Evolutionary conservation across 2,329 filamentous ascomycete genomes (phyloP), one percentile per base, ranked within the genome.

Genomic region (Arthroderma uncinatum): DNA sequence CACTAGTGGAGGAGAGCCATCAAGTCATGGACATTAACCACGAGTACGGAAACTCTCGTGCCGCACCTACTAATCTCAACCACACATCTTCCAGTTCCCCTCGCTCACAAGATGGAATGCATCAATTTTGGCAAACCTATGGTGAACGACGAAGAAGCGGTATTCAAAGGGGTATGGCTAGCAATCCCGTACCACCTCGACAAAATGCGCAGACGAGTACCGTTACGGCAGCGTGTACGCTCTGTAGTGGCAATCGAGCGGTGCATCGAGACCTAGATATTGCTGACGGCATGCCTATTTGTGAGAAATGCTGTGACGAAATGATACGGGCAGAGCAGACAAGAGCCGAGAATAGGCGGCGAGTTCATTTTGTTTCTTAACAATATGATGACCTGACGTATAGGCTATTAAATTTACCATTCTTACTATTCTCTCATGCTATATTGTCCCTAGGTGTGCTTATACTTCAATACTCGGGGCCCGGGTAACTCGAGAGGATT

Each of bases 231-330:
- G 19, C 40, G 8, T 59, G 58, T 28, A 33, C 39, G 12, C n/a
- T 54, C 7, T 59, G 58, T 14, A 16, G 16, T 40, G 23, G 8
- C 4, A 54, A 19, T 9, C 25, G 25, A 40, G 55, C 55, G 5
- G 34, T 54, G 3, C 53, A 30, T 16, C 54, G 55, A 40, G 39
- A 57, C 37, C 54, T 37, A 30, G n/a, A 23, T 10, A 36, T 57
- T 12, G 55, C 47, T 12, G 53, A 36, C 21, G 58, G 58, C 23
- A n/a, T 21, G 19, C 44, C 39, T n/a, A 7, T 57, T 10, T 59
- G 58, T 36, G 50, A 57, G 37, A 33, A 14, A 3, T 59, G 58
- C 42, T 59, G 53, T 40, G 39, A 19, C 9, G 37, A 50, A 25
- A 56, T 56, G 23, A 9, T 53, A 40, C 7, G 42, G 21, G 48